Base-by-base conservation (phyloP, 768 basidiomycete genomes). In the Lactarius psammicola region DNA sequence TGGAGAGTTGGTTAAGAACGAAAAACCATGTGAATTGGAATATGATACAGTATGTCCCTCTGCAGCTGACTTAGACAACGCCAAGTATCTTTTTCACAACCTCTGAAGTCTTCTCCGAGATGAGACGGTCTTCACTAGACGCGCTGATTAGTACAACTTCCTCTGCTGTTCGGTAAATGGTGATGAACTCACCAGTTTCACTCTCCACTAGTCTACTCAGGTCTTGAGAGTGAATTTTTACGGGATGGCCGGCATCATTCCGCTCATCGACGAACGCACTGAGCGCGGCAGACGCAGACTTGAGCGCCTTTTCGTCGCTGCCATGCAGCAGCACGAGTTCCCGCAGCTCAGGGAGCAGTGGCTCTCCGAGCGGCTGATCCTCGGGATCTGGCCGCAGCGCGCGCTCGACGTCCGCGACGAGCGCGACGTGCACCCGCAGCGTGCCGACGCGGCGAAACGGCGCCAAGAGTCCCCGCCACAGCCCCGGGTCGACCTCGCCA, bases 321-420 rank as follows among this genome's bases (percentile, higher is more conserved):
- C 61, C 49, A 54, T 66, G 65, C 23, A 67, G 11, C 42, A 67
- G 54, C 34, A 63, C 53, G 33, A 67, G 3, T 40, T 46, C 58
- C 9, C 42, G 51, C 31, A 67, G 20, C 20, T 58, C 61, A 1
- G 61, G 65, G 18, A 66, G 28, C 28, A 23, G n/a, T n/a, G n/a
- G n/a, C n/a, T n/a, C n/a, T n/a, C n/a, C n/a, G n/a, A n/a, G 36
- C 8, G 15, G 42, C 4, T 20, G 42, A 15, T 17, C 44, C 40
- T 1, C 31, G 18, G 33, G 10, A 13, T 9, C 51, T 53, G 17
- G 46, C 18, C 51, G 31, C 36, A 65, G 30, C 20, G 64, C 54
- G n/a, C 28, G 34, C 44, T 36, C 55, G 33, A 66, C 56, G 15
- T 58, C 56, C 4, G 18, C 56, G 0, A 20, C 65, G 13, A 66